These are phyloP conservation scores for Biscogniauxia mediterranea DNA, from an alignment of 2,329 filamentous ascomycete species.

Conservation along the genomic window DNA sequence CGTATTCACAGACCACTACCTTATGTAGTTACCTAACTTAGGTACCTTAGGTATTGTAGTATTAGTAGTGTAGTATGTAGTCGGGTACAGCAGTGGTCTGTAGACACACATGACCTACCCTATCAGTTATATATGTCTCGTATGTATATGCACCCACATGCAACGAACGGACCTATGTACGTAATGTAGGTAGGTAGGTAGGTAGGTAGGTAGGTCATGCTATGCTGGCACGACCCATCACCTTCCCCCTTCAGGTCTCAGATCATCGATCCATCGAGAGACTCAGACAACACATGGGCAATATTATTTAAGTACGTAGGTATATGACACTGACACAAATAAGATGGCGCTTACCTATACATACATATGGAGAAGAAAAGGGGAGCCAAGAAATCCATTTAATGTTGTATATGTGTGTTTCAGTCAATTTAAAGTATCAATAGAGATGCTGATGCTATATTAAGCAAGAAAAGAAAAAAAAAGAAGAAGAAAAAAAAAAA, in stretches of 20 bases:
- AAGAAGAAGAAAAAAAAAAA: too few relatives aligned
- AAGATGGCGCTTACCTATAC: background rate
- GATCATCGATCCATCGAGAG: background rate
- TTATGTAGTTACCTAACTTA: too few relatives aligned
- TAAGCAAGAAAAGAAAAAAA: too few relatives aligned
- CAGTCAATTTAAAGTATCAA: too few relatives aligned
- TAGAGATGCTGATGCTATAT: too few relatives aligned
- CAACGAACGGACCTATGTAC: background rate
- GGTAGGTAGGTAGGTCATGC: background rate
- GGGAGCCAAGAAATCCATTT: too few relatives aligned
- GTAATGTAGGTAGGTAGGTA: background rate
- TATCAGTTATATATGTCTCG: background rate
- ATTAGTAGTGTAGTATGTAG: too few relatives aligned
- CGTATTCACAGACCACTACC: too few relatives aligned
- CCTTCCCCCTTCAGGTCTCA: background rate
- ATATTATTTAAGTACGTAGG: background rate
- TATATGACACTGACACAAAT: background rate
- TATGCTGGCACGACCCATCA: background rate
- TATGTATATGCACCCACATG: background rate
- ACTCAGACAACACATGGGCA: background rate
- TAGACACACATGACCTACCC: too few relatives aligned
- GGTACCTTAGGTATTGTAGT: too few relatives aligned
- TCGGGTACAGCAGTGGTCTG: too few relatives aligned
- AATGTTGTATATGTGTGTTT: too few relatives aligned
- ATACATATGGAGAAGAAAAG: background rate